Conservation (phyloP, 495 filamentous ascomycete genomes). For the Patellaria atrata region DNA sequence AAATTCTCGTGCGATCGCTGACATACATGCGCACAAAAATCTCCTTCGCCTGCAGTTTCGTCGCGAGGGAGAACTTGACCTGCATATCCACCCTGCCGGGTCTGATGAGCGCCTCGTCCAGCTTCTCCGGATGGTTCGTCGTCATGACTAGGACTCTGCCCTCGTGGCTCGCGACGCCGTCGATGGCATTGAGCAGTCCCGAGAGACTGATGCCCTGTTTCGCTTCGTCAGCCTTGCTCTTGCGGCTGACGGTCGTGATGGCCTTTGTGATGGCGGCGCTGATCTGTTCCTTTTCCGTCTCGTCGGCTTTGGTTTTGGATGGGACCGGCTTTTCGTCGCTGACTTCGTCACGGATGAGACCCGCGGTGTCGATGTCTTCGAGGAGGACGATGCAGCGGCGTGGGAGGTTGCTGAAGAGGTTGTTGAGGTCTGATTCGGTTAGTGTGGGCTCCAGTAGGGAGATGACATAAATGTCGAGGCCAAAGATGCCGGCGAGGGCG, state of each 20-base stretch:
- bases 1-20: too few species aligned
- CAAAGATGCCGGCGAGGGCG: conserved; percentile 56
- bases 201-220: conserved; percentile 51
- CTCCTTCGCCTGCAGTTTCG: conserved; percentile 9
- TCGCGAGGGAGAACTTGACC: conserved; percentile 46
- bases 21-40: conserved; percentile 21
- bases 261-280: conserved; percentile 3
- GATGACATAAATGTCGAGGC: conserved; percentile 56
- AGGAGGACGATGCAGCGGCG: conserved; percentile 55
- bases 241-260: conserved; percentile 6
- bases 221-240: conserved; percentile 10
- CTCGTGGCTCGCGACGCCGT: conserved; percentile 70
- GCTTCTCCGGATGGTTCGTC: conserved; percentile 59
- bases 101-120: conserved; percentile 63
- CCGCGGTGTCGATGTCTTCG: conserved; percentile 60
- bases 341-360: conserved; percentile 42
- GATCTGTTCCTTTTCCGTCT: conserved; percentile 1
- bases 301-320: conserved; percentile 4
- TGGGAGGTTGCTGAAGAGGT: conserved; percentile 55
- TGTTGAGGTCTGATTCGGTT: conserved; percentile 55
- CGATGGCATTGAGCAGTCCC: conserved; percentile 69
- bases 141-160: conserved; percentile 75
- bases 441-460: conserved; percentile 45
- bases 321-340: conserved; percentile 10
- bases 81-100: conserved; percentile 64